A percentile compares a stretch with the other conserved stretches of the same genome.
These are phyloP conservation scores for Nitzschia sp. DNA, from an alignment of 108 stramenopile genomes.

Conservation along the genomic window DNA sequence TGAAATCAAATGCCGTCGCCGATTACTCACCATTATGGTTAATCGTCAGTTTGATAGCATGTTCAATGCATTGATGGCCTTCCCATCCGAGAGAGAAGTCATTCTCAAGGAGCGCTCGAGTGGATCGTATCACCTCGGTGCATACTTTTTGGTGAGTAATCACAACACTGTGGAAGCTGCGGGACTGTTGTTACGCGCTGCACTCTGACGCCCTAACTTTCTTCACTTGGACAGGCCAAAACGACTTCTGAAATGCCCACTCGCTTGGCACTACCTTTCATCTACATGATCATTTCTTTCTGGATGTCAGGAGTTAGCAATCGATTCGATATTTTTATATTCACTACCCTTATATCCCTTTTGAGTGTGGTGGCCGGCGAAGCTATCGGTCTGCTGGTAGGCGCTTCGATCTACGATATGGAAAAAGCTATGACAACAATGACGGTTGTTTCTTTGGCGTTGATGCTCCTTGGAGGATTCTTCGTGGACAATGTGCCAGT, in stretches of 20 bases:
- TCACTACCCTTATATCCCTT: slow-evolving; percentile 43
- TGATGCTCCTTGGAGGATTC: slow-evolving; percentile 76
- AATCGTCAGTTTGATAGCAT: slow-evolving; percentile 54
- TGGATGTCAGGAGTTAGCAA: slow-evolving; percentile 69
- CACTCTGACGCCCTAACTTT: too few relatives aligned
- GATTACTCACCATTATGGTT: background rate
- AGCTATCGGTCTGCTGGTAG: slow-evolving; percentile 63
- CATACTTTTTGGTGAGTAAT: slow-evolving; percentile 80
- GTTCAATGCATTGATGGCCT: slow-evolving; percentile 70
- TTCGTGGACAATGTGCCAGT: slow-evolving; percentile 58
- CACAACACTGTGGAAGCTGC: too few relatives aligned
- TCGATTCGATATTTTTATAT: slow-evolving; percentile 49
- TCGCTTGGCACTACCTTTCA: slow-evolving; percentile 52
- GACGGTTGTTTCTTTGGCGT: slow-evolving; percentile 49
- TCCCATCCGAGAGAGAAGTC: slow-evolving; percentile 66
- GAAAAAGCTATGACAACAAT: slow-evolving; percentile 58
- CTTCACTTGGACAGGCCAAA: slow-evolving; percentile 67
- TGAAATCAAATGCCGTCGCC: background rate
- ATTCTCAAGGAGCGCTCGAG: slow-evolving; percentile 71
- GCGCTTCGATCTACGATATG: slow-evolving; percentile 65
- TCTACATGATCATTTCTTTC: slow-evolving; percentile 67
- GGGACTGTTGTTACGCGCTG: too few relatives aligned
- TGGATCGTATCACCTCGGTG: slow-evolving; percentile 65
- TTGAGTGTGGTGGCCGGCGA: slow-evolving; percentile 73
- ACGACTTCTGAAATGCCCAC: slow-evolving; percentile 65